phyloP scores from a whole-genome alignment of 352 stramenopile genomes.

The Globisporangium barbulae region DNA sequence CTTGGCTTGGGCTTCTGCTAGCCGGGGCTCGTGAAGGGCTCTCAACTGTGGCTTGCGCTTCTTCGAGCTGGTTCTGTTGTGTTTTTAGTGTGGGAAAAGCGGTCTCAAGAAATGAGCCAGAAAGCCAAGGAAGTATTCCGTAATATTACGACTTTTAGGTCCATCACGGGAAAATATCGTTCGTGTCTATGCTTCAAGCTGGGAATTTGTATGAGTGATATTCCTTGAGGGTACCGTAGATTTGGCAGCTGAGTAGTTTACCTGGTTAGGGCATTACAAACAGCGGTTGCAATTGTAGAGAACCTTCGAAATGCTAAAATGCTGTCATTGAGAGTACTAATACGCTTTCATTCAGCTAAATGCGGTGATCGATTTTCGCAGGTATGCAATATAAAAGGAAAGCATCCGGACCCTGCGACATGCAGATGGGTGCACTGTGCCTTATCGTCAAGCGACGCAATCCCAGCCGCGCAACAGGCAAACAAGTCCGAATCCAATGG shows the following conservation, averaged over 20 bases:
- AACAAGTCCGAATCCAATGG: too few relatives aligned
- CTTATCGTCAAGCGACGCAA: conserved; percentile 5
- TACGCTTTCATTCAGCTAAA: too few relatives aligned
- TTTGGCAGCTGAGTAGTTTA: conserved; percentile 4
- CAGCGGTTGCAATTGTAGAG: background rate
- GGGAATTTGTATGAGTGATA: background rate
- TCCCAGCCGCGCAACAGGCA: background rate
- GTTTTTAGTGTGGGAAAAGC: background rate
- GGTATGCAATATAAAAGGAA: background rate
- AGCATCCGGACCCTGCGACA: background rate
- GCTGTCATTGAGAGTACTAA: background rate
- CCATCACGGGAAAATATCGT: conserved; percentile 6
- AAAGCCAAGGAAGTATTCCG: background rate
- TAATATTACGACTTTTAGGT: background rate
- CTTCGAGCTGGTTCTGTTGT: background rate
- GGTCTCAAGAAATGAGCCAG: background rate
- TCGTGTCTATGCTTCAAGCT: background rate
- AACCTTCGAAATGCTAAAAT: background rate
- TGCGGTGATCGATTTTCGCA: background rate
- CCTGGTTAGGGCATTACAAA: background rate
- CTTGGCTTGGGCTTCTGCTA: background rate
- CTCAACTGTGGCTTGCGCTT: conserved; percentile 6
- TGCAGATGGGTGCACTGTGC: background rate
- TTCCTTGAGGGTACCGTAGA: background rate
- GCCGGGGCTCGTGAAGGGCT: background rate